A percentile compares a stretch with the other conserved stretches of the same genome.
Conservation (phyloP, 177 flowering plant species). For the Telopea speciosissima region DNA sequence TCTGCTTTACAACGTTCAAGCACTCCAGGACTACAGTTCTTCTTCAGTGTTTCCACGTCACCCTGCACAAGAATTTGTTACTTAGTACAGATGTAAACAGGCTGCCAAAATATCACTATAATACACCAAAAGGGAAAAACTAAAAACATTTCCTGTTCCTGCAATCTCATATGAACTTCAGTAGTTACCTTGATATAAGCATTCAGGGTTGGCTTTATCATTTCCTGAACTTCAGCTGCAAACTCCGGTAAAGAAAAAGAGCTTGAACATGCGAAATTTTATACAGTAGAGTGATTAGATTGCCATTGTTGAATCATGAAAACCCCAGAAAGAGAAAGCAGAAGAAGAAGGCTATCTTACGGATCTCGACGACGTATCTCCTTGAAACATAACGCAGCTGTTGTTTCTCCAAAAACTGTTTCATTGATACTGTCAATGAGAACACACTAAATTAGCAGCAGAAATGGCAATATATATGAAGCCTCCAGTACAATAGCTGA, state of each 20-base stretch:
- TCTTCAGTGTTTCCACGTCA: slow-evolving; percentile 59
- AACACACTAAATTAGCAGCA: background rate
- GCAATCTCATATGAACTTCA: slow-evolving; percentile 3
- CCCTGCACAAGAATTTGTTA: slow-evolving; percentile 37
- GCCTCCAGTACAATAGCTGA: background rate
- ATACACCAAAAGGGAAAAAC: background rate
- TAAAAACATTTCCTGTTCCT: background rate
- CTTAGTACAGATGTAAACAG: background rate
- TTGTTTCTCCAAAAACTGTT: slow-evolving; percentile 80
- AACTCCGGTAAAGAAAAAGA: slow-evolving; percentile 84
- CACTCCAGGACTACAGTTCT: slow-evolving; percentile 72
- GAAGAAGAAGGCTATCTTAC: slow-evolving; percentile 34
- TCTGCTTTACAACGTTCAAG: slow-evolving; percentile 82
- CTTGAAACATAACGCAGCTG: slow-evolving; percentile 65
- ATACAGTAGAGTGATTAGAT: background rate
- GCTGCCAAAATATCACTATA: slow-evolving; percentile 1
- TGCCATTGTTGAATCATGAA: background rate
- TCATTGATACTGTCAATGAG: slow-evolving; percentile 65
- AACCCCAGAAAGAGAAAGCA: background rate
- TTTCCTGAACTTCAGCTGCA: slow-evolving; percentile 87
- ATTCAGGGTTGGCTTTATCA: slow-evolving; percentile 61
- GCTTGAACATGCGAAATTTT: slow-evolving; percentile 30
- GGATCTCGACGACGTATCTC: slow-evolving; percentile 90
- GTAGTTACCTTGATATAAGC: slow-evolving; percentile 75
- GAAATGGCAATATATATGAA: background rate